Conservation (phyloP, 441 rosid species). For the Viola pubescens region DNA sequence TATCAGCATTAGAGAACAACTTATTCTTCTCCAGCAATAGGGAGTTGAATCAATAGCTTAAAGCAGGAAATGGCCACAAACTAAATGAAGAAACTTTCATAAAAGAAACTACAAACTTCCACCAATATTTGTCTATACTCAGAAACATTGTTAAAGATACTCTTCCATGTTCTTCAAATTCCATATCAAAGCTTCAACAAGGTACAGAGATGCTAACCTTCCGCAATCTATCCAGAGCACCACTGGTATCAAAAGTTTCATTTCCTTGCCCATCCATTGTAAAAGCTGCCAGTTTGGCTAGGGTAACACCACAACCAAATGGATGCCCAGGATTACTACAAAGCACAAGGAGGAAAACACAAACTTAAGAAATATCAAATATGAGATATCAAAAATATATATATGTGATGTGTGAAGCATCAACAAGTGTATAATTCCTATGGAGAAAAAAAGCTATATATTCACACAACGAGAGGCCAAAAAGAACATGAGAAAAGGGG, state of each 20-base stretch:
- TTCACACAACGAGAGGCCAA: slow-evolving; percentile 4
- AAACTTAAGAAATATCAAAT: no score
- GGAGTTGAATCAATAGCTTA: no score
- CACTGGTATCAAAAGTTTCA: slow-evolving; percentile 97
- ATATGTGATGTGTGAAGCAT: not conserved
- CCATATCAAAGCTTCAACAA: slow-evolving; percentile 7
- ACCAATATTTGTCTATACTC: no score
- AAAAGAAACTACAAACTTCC: no score
- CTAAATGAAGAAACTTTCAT: no score
- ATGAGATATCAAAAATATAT: not conserved
- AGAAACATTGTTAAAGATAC: no score
- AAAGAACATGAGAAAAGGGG: slow-evolving; percentile 10
- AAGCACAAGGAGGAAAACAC: not conserved
- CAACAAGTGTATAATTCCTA: not conserved
- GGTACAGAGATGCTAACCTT: slow-evolving; percentile 54
- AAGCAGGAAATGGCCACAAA: no score
- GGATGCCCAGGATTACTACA: slow-evolving; percentile 84
- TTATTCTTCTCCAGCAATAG: no score
- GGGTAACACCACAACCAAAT: slow-evolving; percentile 82
- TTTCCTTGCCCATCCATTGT: slow-evolving; percentile 95
- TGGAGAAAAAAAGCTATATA: not conserved
- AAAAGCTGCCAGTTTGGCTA: slow-evolving; percentile 98
- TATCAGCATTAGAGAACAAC: no score
- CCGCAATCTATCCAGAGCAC: slow-evolving; percentile 88
- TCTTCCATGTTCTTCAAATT: not conserved